Evolutionary conservation across 352 stramenopile genomes (phyloP).

Genomic region (Globisporangium alternatum): DNA sequence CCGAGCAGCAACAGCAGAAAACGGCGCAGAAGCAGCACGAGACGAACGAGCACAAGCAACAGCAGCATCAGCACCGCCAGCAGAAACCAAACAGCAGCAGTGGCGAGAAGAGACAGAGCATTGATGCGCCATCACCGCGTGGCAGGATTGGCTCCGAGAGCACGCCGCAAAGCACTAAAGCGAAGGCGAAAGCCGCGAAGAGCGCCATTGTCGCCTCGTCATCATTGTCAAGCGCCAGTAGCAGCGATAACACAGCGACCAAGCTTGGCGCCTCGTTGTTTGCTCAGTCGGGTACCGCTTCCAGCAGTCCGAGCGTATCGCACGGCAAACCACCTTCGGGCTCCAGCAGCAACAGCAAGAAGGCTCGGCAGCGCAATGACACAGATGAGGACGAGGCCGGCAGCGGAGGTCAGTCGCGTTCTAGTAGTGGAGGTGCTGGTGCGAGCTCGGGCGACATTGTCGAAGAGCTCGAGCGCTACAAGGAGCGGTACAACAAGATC

Average conservation of each 20-base stretch:
- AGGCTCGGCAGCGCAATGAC: constrained; percentile 11
- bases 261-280: neutral
- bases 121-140: constrained; percentile 2
- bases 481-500: constrained; percentile 79
- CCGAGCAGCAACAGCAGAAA: constrained; percentile 36
- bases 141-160: neutral
- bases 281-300: neutral
- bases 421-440: neutral
- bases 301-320: constrained; percentile 4
- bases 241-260: too few species aligned
- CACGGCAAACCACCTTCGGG: constrained; percentile 13
- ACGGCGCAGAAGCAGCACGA: constrained; percentile 15
- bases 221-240: neutral
- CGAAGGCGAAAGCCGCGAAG: constrained; percentile 15
- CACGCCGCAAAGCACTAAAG: constrained; percentile 6
- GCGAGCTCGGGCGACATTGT: constrained; percentile 23
- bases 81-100: constrained; percentile 10
- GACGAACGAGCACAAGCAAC: constrained; percentile 12
- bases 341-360: constrained; percentile 5
- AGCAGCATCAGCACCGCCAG: neutral
- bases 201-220: neutral
- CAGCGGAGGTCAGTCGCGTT: neutral
- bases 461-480: constrained; percentile 71
- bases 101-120: constrained; percentile 8
- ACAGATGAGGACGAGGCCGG: constrained; percentile 23